These are phyloP conservation scores for Fusarium sp. DNA, from an alignment of 2,329 filamentous ascomycete species.

Conservation along the genomic window DNA sequence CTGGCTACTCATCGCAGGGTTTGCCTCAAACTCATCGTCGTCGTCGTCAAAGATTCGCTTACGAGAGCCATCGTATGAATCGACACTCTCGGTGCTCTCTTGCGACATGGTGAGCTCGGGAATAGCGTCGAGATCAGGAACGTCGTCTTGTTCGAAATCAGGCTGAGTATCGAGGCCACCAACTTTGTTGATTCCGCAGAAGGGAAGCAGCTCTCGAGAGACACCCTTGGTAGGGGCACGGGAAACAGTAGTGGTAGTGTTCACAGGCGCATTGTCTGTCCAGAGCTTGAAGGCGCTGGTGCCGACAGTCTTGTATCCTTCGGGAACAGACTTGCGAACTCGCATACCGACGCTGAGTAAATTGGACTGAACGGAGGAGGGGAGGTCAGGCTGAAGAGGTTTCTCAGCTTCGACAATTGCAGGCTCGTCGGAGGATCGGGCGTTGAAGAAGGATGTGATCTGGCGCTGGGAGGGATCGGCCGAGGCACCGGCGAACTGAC, in stretches of 20 bases:
- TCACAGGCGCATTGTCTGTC: slow-evolving; percentile 53
- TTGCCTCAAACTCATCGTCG: slow-evolving; percentile 55
- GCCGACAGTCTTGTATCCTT: slow-evolving; percentile 86
- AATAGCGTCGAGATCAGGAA: slow-evolving; percentile 58
- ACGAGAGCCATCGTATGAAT: slow-evolving; percentile 52
- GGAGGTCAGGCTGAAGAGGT: slow-evolving; percentile 65
- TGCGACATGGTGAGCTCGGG: slow-evolving; percentile 70
- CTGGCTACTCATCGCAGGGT: slow-evolving; percentile 57
- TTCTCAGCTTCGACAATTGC: slow-evolving; percentile 49
- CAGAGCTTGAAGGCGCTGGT: slow-evolving; percentile 68
- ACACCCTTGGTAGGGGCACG: slow-evolving; percentile 47
- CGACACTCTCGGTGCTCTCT: slow-evolving; percentile 62
- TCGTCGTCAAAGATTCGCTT: slow-evolving; percentile 67
- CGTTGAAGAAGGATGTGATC: slow-evolving; percentile 74
- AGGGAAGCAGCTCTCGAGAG: slow-evolving; percentile 79
- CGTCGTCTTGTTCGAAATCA: slow-evolving; percentile 51
- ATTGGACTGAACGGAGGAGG: slow-evolving; percentile 79
- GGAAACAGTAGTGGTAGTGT: slow-evolving; percentile 20
- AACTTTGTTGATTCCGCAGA: slow-evolving; percentile 84
- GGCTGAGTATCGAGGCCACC: slow-evolving; percentile 77
- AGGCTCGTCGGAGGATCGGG: slow-evolving; percentile 52
- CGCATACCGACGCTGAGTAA: slow-evolving; percentile 96
- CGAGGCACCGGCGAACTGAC: slow-evolving; percentile 72
- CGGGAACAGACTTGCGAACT: slow-evolving; percentile 90
- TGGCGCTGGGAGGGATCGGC: slow-evolving; percentile 72